Conservation (phyloP, 129 eudicot genomes). For the Chrysanthemum lavandulifolium region DNA sequence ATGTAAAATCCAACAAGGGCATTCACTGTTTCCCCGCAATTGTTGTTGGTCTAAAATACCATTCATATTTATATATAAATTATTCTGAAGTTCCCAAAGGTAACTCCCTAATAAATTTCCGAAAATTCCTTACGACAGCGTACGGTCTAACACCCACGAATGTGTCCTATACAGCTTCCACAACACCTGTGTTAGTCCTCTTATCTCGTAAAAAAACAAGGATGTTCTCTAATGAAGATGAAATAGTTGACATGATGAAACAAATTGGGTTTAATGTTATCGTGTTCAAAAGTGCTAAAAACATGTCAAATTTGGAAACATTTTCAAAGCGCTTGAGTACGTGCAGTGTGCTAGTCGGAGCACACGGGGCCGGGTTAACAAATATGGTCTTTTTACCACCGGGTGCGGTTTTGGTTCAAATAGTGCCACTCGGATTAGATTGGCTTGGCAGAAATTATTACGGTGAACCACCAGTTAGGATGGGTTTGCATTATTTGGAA, state of each 20-base stretch:
- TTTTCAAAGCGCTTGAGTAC: slow-evolving; percentile 43
- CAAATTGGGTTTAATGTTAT: slow-evolving; percentile 49
- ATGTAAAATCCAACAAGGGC: slow-evolving; percentile 3
- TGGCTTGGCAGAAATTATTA: slow-evolving; percentile 46
- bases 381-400: slow-evolving; percentile 50
- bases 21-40: slow-evolving; percentile 49
- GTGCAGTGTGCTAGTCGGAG: slow-evolving; percentile 63
- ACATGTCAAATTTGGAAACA: slow-evolving; percentile 33
- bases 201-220: slow-evolving; percentile 52
- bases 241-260: slow-evolving; percentile 43
- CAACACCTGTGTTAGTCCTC: slow-evolving; percentile 39
- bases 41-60: slow-evolving; percentile 47
- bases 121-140: slow-evolving; percentile 28
- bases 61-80: slow-evolving; percentile 34
- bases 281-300: slow-evolving; percentile 32
- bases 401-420: slow-evolving; percentile 58
- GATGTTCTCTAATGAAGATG: slow-evolving; percentile 46
- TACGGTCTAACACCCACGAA: slow-evolving; percentile 26
- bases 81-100: slow-evolving; percentile 41
- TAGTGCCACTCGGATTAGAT: slow-evolving; percentile 52
- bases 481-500: slow-evolving; percentile 60
- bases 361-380: slow-evolving; percentile 77
- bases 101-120: slow-evolving; percentile 38
- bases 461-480: slow-evolving; percentile 44
- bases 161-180: slow-evolving; percentile 1